A percentile compares a stretch with the other conserved stretches of the same genome.
Evolutionary conservation across 140 eudicot species (phyloP).

Genomic region (Senecio squalidus): DNA sequence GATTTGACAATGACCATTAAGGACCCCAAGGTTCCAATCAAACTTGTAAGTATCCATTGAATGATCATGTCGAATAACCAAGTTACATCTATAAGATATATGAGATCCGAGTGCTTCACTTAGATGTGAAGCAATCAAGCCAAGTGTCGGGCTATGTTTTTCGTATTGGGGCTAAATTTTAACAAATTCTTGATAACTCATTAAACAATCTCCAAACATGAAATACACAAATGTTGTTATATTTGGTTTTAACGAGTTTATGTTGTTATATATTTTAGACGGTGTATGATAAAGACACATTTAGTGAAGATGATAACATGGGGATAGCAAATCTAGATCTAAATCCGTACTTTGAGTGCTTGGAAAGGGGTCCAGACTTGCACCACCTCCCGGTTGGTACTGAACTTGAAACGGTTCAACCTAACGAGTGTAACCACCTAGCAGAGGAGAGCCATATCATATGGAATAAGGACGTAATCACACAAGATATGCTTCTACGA

Average conservation of each 20-base stretch:
- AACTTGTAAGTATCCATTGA: slow-evolving; percentile 32
- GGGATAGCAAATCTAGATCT: slow-evolving; percentile 44
- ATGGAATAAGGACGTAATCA: slow-evolving; percentile 47
- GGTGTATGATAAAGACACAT: slow-evolving; percentile 59
- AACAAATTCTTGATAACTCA: no score
- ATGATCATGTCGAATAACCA: not conserved
- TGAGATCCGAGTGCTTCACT: not conserved
- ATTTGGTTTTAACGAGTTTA: not conserved
- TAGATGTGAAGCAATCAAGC: no score
- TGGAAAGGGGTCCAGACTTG: slow-evolving; percentile 31
- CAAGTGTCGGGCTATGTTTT: no score
- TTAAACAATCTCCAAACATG: no score
- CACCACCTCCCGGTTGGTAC: slow-evolving; percentile 38
- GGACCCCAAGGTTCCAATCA: slow-evolving; percentile 43
- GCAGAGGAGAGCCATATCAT: slow-evolving; percentile 52
- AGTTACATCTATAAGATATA: not conserved
- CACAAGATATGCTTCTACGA: slow-evolving; percentile 61
- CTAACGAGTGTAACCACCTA: slow-evolving; percentile 37
- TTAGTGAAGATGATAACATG: slow-evolving; percentile 54
- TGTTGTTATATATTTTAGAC: slow-evolving; percentile 21
- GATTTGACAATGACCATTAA: slow-evolving; percentile 46
- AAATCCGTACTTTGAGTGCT: slow-evolving; percentile 35
- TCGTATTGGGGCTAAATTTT: no score
- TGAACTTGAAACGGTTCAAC: slow-evolving; percentile 48
- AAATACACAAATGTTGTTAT: no score